Evolutionary conservation across 2,329 filamentous ascomycete species (phyloP), one percentile per base, ranked within the genome.

Genomic region (Aspergillus cejpii): DNA sequence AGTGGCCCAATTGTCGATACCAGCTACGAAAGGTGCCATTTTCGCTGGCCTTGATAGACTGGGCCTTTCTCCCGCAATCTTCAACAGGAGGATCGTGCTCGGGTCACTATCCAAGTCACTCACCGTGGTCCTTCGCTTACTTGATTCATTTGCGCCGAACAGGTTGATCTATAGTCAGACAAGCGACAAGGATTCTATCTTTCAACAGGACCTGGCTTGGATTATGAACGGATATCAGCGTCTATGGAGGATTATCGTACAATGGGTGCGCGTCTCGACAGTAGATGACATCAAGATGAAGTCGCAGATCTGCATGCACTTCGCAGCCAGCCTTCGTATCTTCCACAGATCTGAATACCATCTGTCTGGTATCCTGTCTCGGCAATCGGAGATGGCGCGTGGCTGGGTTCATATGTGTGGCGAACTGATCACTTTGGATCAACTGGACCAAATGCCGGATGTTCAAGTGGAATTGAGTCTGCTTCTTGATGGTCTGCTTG

Each of bases 131-230:
- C 52, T 64, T 24, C 49, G 52, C 20, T 39, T 70, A 15, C 50
- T 70, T 26, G 57, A 62, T 26, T 57, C 62, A 5, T 57, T 66
- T 27, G 47, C 52, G n/a, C 52, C 50, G 2, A 53, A 46, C 8
- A 37, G 31, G 8, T 37, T 50, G 28, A 44, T 46, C 3, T 31
- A 50, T 34, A 38, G 43, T 5, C 28, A 40, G 5, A 38, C 43
- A 20, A 56, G 51, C 37, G 50, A 54, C 10, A 56, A 51, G 10
- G 41, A 50, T 4, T 45, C 56, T 26, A 52, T 53, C 23, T 46
- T 62, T 34, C 61, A 62, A 41, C 64, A 64, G 39, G 61, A 64
- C 31, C 52, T 64, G 33, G 55, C 60, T 14, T 65, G 63, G 60
- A 45, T 59, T 19, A 38, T 66, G 10, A 63, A 67, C 46, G 55